A percentile compares a stretch with the other conserved stretches of the same genome.
phyloP scores from a whole-genome alignment of 768 basidiomycete genomes.

The Serendipita sp. region DNA sequence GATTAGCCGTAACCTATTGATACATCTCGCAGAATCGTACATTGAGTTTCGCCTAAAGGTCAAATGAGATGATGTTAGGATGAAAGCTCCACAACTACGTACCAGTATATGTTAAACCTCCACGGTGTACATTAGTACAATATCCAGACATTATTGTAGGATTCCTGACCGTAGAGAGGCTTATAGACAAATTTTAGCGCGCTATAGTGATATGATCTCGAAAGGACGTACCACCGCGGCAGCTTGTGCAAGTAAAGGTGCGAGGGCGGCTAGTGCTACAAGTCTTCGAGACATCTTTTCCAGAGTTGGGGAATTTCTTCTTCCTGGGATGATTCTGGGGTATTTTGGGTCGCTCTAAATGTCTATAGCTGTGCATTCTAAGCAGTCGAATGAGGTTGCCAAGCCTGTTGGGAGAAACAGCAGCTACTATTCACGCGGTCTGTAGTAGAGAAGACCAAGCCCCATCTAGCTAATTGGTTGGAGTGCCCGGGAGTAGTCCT shows the following conservation, averaged over 20 bases:
- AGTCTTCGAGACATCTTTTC: not conserved
- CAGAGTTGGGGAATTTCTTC: too few relatives aligned
- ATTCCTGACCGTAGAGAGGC: constrained; percentile 1
- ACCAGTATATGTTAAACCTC: not conserved
- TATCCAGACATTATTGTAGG: not conserved
- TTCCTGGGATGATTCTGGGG: too few relatives aligned
- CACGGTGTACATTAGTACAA: not conserved
- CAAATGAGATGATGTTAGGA: not conserved
- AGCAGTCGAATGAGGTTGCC: too few relatives aligned
- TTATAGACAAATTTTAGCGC: not conserved
- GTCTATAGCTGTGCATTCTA: too few relatives aligned
- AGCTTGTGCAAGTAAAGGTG: not conserved
- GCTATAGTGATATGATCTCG: not conserved
- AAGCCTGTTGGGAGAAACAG: too few relatives aligned
- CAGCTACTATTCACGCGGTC: too few relatives aligned
- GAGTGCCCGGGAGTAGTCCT: too few relatives aligned
- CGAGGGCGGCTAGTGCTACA: not conserved
- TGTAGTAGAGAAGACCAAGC: too few relatives aligned
- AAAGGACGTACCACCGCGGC: not conserved
- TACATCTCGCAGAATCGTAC: not conserved
- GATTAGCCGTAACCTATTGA: not conserved
- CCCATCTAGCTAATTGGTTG: too few relatives aligned
- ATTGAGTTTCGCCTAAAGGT: not conserved
- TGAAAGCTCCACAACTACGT: not conserved
- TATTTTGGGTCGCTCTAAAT: too few relatives aligned